Evolutionary conservation across 768 basidiomycete species (phyloP).

Genomic region (Russula compacta): DNA sequence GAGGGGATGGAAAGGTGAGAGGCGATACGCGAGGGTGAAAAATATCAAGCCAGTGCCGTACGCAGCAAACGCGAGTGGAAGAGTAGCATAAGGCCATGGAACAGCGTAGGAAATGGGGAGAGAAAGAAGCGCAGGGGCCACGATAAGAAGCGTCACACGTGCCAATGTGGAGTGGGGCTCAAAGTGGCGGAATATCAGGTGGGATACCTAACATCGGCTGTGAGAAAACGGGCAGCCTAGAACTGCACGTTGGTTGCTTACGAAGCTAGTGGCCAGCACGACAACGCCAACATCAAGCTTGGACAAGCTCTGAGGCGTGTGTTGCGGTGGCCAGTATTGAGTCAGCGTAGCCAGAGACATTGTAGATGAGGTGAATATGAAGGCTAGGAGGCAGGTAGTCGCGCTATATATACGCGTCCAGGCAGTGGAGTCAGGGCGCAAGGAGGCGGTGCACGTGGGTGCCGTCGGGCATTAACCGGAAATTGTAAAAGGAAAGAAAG

Average conservation of each 20-base stretch:
- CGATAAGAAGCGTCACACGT: not conserved
- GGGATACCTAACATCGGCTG: not conserved
- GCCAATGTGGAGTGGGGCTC: not conserved
- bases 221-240: not conserved
- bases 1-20: constrained; percentile 47
- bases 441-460: not conserved
- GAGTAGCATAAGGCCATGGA: not conserved
- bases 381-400: not conserved
- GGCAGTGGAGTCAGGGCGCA: too few relatives aligned
- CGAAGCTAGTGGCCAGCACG: not conserved
- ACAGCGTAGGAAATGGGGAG: not conserved
- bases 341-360: not conserved
- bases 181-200: not conserved
- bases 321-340: not conserved
- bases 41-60: not conserved
- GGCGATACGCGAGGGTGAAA: constrained; percentile 31
- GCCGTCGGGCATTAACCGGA: too few relatives aligned
- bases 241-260: not conserved
- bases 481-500: not conserved
- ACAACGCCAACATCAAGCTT: not conserved
- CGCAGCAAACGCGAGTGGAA: not conserved
- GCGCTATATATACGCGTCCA: not conserved
- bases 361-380: constrained; percentile 27
- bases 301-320: not conserved
- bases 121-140: constrained; percentile 5